Percentiles rank a stretch among this genome's conserved stretches.
phyloP scores from a whole-genome alignment of 1,284 basidiomycete genomes.

The Cryptococcus amylolentus region DNA sequence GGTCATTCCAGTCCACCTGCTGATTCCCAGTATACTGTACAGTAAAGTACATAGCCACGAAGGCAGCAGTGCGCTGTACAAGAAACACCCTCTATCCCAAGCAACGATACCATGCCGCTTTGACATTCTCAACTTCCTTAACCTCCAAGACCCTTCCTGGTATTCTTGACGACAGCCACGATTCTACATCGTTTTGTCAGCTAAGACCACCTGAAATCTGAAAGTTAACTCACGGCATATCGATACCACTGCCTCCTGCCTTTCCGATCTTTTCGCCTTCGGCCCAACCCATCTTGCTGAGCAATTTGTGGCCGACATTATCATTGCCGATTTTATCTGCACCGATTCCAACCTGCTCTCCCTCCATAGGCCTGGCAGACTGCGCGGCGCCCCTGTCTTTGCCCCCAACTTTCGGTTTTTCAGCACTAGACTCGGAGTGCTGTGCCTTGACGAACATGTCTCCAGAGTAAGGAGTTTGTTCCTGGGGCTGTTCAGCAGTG shows the following conservation, averaged over 20 bases:
- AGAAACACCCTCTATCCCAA: no score
- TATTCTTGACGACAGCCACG: conserved; percentile 50
- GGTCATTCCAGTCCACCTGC: conserved; percentile 19
- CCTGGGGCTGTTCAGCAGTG: no score
- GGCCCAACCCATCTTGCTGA: conserved; percentile 50
- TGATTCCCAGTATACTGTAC: no score
- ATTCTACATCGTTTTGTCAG: conserved; percentile 30
- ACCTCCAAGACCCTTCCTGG: conserved; percentile 48
- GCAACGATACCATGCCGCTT: no score
- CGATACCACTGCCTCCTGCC: conserved; percentile 38
- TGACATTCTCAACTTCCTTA: no score
- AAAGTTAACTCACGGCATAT: conserved; percentile 45
- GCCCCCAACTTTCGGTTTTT: conserved; percentile 6
- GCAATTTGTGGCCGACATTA: conserved; percentile 48
- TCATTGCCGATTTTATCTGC: conserved; percentile 46
- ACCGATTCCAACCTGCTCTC: conserved; percentile 46
- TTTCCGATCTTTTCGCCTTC: conserved; percentile 47
- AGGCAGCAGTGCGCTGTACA: no score
- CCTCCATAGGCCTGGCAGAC: conserved; percentile 40
- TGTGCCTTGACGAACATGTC: conserved; percentile 46
- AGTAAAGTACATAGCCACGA: no score
- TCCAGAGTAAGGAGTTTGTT: conserved; percentile 16
- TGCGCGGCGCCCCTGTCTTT: conserved; percentile 16
- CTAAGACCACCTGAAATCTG: conserved; percentile 4
- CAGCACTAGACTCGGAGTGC: conserved; percentile 20